A percentile compares a stretch with the other conserved stretches of the same genome.
phyloP scores from a whole-genome alignment of 2,329 filamentous ascomycete species.

The Pseudomassariella vexata region DNA sequence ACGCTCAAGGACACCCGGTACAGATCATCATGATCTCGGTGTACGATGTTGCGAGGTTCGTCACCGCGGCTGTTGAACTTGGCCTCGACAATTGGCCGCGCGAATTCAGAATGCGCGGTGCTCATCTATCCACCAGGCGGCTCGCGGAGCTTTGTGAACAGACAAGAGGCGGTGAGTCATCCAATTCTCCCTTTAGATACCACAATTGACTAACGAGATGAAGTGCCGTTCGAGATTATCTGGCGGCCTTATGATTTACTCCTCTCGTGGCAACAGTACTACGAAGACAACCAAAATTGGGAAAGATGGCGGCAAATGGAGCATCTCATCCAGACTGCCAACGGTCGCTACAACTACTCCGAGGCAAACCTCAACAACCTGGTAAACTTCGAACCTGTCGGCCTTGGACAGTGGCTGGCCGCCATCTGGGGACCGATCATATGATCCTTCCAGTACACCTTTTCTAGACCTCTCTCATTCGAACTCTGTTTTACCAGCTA shows the following conservation, averaged over 20 bases:
- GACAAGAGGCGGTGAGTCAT: constrained; percentile 41
- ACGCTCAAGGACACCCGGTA: constrained; percentile 41
- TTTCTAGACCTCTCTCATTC: too few species aligned
- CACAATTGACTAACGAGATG: not conserved
- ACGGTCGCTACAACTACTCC: constrained; percentile 61
- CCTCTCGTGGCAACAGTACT: constrained; percentile 32
- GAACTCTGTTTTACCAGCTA: too few species aligned
- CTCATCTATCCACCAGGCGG: constrained; percentile 54
- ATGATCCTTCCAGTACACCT: constrained; percentile 9
- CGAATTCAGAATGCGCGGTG: constrained; percentile 66
- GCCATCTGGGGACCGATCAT: constrained; percentile 33
- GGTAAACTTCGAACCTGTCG: constrained; percentile 39
- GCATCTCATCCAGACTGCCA: constrained; percentile 60
- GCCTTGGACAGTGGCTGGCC: constrained; percentile 50
- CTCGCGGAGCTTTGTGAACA: constrained; percentile 46
- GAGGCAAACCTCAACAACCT: constrained; percentile 53
- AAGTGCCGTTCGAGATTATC: constrained; percentile 31
- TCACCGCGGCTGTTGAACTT: constrained; percentile 64
- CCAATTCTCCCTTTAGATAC: constrained; percentile 17
- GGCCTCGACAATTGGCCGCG: constrained; percentile 55
- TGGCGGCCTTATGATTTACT: constrained; percentile 34
- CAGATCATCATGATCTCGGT: constrained; percentile 63
- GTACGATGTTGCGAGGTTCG: constrained; percentile 63
- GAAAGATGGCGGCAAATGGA: constrained; percentile 49
- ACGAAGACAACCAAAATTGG: constrained; percentile 40